Evolutionary conservation across 192 early-diverging fungal genomes (phyloP).

Genomic region (Hyaloraphidium curvatum): DNA sequence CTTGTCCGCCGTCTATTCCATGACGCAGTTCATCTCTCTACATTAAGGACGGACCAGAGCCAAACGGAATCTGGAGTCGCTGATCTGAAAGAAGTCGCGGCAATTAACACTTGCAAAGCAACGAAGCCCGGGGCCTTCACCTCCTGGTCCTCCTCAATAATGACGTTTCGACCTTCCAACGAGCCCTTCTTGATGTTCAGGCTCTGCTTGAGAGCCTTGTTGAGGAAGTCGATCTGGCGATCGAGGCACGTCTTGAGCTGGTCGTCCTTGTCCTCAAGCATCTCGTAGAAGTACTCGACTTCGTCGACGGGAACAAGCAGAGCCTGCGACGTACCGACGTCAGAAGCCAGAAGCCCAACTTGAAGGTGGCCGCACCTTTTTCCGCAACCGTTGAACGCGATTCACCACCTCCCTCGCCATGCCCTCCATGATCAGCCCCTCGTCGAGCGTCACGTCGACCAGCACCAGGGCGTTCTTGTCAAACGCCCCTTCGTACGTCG

Average conservation of each 20-base stretch:
- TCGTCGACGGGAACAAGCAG: constrained; percentile 72
- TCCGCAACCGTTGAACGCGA: constrained; percentile 85
- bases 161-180: constrained; percentile 10
- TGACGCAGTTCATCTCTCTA: too few relatives aligned
- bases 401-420: constrained; percentile 89
- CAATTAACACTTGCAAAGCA: not conserved
- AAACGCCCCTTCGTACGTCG: constrained; percentile 47
- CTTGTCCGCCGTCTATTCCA: too few relatives aligned
- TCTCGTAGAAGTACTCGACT: constrained; percentile 61
- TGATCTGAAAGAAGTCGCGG: too few relatives aligned
- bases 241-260: constrained; percentile 49
- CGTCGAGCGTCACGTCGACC: constrained; percentile 63
- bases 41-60: too few relatives aligned
- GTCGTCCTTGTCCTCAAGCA: constrained; percentile 47
- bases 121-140: constrained; percentile 8
- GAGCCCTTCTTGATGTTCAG: not conserved
- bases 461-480: constrained; percentile 74
- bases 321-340: constrained; percentile 16
- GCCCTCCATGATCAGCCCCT: constrained; percentile 70
- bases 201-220: constrained; percentile 44
- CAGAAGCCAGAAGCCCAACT: not conserved
- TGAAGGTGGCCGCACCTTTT: constrained; percentile 36
- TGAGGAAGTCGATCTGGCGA: constrained; percentile 49
- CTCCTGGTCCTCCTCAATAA: constrained; percentile 76
- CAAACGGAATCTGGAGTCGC: too few relatives aligned